Evolutionary conservation across 768 basidiomycete genomes (phyloP).

Genomic region (Rhizopogon vesiculosus): DNA sequence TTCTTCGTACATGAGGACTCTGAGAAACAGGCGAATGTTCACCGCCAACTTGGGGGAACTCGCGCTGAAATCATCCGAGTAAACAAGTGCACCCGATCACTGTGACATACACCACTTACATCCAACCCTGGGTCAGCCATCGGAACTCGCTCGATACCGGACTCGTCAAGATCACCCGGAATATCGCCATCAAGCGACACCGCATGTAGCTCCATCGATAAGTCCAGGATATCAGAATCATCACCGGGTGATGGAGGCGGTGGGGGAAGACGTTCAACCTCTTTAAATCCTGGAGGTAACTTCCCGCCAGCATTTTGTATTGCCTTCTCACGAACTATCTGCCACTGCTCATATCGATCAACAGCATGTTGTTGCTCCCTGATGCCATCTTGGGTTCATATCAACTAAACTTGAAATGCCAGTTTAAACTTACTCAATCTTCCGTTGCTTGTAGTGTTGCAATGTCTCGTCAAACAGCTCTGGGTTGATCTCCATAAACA

Average conservation of each 20-base stretch:
- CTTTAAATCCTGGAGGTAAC: slow-evolving; percentile 66
- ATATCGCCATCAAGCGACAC: slow-evolving; percentile 68
- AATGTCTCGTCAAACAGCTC: slow-evolving; percentile 93
- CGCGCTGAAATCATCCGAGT: slow-evolving; percentile 38
- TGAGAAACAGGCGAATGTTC: slow-evolving; percentile 54
- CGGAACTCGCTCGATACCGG: slow-evolving; percentile 82
- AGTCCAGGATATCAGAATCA: slow-evolving; percentile 81
- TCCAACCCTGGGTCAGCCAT: slow-evolving; percentile 89
- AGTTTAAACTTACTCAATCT: slow-evolving; percentile 62
- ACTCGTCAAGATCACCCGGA: slow-evolving; percentile 69
- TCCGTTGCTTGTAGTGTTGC: slow-evolving; percentile 88
- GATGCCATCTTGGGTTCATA: slow-evolving; percentile 4
- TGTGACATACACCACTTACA: slow-evolving; percentile 43
- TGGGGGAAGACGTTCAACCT: slow-evolving; percentile 67
- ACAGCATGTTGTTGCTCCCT: slow-evolving; percentile 90
- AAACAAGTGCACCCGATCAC: slow-evolving; percentile 14
- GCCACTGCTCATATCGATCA: slow-evolving; percentile 85
- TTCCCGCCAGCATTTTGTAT: slow-evolving; percentile 65
- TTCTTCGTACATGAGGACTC: slow-evolving; percentile 85
- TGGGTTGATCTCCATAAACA: slow-evolving; percentile 99
- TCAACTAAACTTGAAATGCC: neutral
- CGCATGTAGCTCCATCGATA: slow-evolving; percentile 86
- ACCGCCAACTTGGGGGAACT: slow-evolving; percentile 61
- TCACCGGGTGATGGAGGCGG: slow-evolving; percentile 74
- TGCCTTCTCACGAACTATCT: slow-evolving; percentile 75